Evolutionary conservation across 2,329 filamentous ascomycete genomes (phyloP), one percentile per base, ranked within the genome.

Genomic region (Diaporthe vaccinii): DNA sequence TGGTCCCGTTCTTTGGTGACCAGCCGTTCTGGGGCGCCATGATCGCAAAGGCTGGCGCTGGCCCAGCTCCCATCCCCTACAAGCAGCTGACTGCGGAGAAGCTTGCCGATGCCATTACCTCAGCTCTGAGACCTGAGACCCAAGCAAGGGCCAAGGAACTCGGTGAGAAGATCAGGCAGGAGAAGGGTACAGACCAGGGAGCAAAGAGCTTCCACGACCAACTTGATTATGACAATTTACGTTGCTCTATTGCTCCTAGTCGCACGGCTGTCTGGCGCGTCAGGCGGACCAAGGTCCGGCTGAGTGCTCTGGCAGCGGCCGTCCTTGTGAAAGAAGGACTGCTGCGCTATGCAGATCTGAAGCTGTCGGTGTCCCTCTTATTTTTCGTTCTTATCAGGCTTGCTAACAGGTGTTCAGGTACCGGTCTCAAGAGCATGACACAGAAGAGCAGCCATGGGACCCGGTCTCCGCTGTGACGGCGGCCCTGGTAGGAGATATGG

Each of bases 1-100:
- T 98, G 3, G 92, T 98, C 0, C 95, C 95, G 0, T 98, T 98
- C 85, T 98, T 96, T 80, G 94, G 94, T 2, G 94, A 96, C 79
- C 94, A 96, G 82, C 93, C 93, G 0, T 96, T 96, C 80, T 96
- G 94, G 94, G 94, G 94, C 10, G 88, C 91, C 14, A 95, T 96
- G 89, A 91, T 95, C 53, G 89, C 92, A 0, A 89, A 87, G 75
- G 93, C 94, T 9, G 93, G 93, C 14, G 94, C 94, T 8, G 94
- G 94, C 0, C 93, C 94, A 0, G 84, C 87, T 1, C 93, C 94
- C 0, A 91, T 95, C 67, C 92, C 92, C 0, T 91, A 93, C 81
- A 93, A 93, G 78, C 86, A 91, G 41, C 83, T 96, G 51, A 95
- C 90, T 0, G 87, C 89, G 0, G 91, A 93, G 36, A 92, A 90